A percentile compares a stretch with the other conserved stretches of the same genome.
phyloP scores from a whole-genome alignment of 352 stramenopile genomes.

The Plasmopara halstedii region DNA sequence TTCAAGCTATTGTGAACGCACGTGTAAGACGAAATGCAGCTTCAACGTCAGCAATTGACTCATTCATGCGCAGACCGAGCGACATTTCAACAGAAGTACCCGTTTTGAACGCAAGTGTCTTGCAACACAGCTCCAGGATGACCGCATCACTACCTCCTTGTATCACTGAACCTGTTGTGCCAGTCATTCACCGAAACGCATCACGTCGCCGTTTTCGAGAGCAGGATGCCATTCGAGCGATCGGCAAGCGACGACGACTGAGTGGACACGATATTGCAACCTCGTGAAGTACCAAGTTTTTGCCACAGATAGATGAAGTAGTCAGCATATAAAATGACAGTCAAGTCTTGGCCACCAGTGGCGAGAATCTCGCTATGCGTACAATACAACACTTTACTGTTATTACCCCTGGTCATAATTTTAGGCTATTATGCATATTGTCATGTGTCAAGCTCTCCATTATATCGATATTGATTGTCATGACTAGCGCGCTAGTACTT shows the following conservation, averaged over 20 bases:
- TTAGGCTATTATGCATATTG: too few species aligned
- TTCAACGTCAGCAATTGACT: constrained; percentile 3
- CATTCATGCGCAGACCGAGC: constrained; percentile 11
- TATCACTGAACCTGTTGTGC: constrained; percentile 60
- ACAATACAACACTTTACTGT: too few species aligned
- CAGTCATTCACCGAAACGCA: constrained; percentile 59
- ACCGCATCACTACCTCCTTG: constrained; percentile 38
- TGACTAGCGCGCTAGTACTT: constrained; percentile 23
- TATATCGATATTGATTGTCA: background rate
- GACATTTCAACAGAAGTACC: constrained; percentile 42
- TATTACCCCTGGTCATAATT: too few species aligned
- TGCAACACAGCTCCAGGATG: constrained; percentile 44
- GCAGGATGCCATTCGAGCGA: constrained; percentile 25
- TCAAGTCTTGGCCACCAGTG: constrained; percentile 12
- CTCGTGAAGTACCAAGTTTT: constrained; percentile 30
- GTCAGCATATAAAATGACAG: constrained; percentile 16
- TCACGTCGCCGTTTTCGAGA: constrained; percentile 53
- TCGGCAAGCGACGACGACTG: constrained; percentile 58
- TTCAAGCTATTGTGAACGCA: constrained; percentile 79
- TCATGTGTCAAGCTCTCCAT: too few species aligned
- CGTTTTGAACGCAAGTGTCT: constrained; percentile 73
- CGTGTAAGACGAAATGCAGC: constrained; percentile 56
- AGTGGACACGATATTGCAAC: constrained; percentile 51
- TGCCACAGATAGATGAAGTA: constrained; percentile 20
- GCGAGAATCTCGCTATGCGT: constrained; percentile 7